These are phyloP conservation scores for Fistulifera pelliculosa DNA, from an alignment of 108 stramenopile genomes.

Conservation along the genomic window DNA sequence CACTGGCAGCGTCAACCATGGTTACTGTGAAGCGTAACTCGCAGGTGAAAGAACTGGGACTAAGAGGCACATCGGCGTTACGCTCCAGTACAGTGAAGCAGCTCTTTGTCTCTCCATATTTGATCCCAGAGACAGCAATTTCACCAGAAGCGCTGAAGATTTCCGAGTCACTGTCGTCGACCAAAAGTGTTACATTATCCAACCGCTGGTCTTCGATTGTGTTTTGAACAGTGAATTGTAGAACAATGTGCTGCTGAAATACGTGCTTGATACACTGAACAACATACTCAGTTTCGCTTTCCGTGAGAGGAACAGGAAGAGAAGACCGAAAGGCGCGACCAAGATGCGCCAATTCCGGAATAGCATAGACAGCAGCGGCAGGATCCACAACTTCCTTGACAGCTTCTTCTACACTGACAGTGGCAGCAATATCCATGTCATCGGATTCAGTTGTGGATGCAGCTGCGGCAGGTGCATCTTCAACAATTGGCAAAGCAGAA, in stretches of 20 bases:
- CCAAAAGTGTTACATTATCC: slow-evolving; percentile 67
- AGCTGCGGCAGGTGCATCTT: slow-evolving; percentile 46
- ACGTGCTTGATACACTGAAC: slow-evolving; percentile 88
- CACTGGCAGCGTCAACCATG: slow-evolving; percentile 70
- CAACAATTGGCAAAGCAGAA: slow-evolving; percentile 64
- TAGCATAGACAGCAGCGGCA: slow-evolving; percentile 71
- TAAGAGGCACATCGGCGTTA: slow-evolving; percentile 26
- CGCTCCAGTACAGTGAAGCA: slow-evolving; percentile 72
- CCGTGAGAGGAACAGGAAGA: slow-evolving; percentile 57
- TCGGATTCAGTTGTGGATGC: slow-evolving; percentile 15
- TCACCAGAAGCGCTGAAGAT: slow-evolving; percentile 47
- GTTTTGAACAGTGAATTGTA: slow-evolving; percentile 90
- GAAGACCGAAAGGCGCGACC: slow-evolving; percentile 79
- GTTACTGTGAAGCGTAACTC: slow-evolving; percentile 75
- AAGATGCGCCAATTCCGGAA: slow-evolving; percentile 76
- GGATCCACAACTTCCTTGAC: slow-evolving; percentile 54
- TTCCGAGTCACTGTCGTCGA: slow-evolving; percentile 72
- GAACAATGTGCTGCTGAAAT: slow-evolving; percentile 75
- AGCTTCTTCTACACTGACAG: slow-evolving; percentile 10
- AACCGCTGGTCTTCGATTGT: slow-evolving; percentile 89
- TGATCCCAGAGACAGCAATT: slow-evolving; percentile 39
- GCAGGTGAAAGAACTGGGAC: slow-evolving; percentile 38
- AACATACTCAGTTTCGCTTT: slow-evolving; percentile 86
- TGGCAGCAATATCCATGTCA: slow-evolving; percentile 1
- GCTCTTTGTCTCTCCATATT: slow-evolving; percentile 62